Evolutionary conservation across 2,329 filamentous ascomycete genomes (phyloP).

Genomic region (Epichloe sylvatica): DNA sequence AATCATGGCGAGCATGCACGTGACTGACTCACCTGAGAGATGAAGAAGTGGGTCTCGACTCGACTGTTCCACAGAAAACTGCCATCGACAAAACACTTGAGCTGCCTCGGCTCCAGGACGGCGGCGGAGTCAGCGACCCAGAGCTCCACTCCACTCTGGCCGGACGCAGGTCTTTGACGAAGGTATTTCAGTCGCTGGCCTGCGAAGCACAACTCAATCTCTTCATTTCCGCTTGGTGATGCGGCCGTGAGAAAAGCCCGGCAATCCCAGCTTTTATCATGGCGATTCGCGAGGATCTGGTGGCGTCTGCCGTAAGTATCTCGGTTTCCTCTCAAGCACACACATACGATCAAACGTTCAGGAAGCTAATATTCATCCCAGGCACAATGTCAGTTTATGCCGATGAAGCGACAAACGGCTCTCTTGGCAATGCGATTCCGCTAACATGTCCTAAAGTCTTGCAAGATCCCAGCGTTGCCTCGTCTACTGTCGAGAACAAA

Average conservation of each 20-base stretch:
- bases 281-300: constrained; percentile 87
- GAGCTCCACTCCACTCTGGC: constrained; percentile 7
- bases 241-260: constrained; percentile 11
- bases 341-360: neutral
- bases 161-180: constrained; percentile 6
- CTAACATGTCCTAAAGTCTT: constrained; percentile 47
- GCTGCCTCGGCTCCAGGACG: constrained; percentile 19
- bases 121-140: constrained; percentile 2
- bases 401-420: neutral
- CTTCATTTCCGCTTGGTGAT: constrained; percentile 9
- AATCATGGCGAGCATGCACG: constrained; percentile 8
- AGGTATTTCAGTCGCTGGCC: neutral
- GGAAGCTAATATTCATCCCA: constrained; percentile 9
- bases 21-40: constrained; percentile 10
- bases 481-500: constrained; percentile 82
- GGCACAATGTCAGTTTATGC: constrained; percentile 28
- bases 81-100: neutral
- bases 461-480: constrained; percentile 81
- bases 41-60: neutral
- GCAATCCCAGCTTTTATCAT: constrained; percentile 27
- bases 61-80: neutral
- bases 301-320: constrained; percentile 58
- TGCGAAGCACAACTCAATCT: neutral
- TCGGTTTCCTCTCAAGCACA: neutral
- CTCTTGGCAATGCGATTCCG: neutral